Evolutionary conservation across 23 red algal genomes (phyloP), one percentile per base, ranked within the genome.

Genomic region (Cyanidiococcus yangmingshanensis): DNA sequence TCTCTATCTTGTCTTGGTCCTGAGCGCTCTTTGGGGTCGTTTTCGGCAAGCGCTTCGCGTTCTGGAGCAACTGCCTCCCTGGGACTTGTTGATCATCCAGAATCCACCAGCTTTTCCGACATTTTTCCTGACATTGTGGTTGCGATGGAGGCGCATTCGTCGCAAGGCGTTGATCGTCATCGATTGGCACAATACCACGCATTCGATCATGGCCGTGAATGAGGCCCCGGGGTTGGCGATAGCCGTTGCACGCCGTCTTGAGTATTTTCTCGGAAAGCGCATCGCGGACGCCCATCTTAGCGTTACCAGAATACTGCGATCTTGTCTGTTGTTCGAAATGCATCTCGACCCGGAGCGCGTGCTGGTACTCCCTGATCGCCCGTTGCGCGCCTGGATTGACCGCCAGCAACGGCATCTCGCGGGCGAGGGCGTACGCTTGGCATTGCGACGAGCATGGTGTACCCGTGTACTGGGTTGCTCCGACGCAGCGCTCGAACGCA

Each of bases 171-270:
- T 18, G 38, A 38, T 87, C 45, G 80, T 87, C 37, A 74, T 96
- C 41, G 92, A 96, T 76, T 82, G 86, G 79, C 92, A 96, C 54
- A 96, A 96, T 67, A 83, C 87, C 54, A 87, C 76, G 27, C 87
- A 79, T 63, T 83, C 92, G 0, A 81, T 96, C 76, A 71, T 89
- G 77, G 39, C 45, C 26, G 37, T 74, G 31, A 41, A 75, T 21
- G 68, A 75, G 37, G 50, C 80, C 2, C 76, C 80, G 41, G 36
- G n/a, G 15, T 59, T 25, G 27, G 57, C 88, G 34, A 41, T 90
- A 45, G 58, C 58, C 25, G 26, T 88, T 37, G 87, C 87, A 0
- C 50, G 37, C 34, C 37, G 16, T 31, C 54, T 80, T 21, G 92
- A 90, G 68, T 21, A 58, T 0, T 54, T 71, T 40, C 51, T 76